Evolutionary conservation across 805 yeast genomes (phyloP), one percentile per base, ranked within the genome.

Genomic region (Kurtzmaniella fragi): DNA sequence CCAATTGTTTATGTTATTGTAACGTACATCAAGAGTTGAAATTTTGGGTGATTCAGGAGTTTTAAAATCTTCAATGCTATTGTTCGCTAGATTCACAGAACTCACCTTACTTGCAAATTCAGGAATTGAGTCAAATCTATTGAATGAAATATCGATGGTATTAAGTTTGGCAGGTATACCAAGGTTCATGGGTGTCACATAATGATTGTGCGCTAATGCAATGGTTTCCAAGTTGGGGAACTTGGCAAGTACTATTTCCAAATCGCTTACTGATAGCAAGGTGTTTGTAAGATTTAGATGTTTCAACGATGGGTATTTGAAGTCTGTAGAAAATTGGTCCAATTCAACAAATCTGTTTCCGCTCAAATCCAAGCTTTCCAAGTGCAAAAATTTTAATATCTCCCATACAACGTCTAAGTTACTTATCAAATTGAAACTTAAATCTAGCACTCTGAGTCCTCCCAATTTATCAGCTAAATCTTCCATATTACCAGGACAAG

Each of bases 361-460:
- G 41, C 77, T 80, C 32, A 84, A 47, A 31, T 73, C 67, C 26
- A 86, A 46, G 1, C 54, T 52, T 16, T 49, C 42, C 5, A 87
- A 44, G 0, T 43, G 65, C 26, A 80, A 44, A 2, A 48, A 41
- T 3, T 47, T 39, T 0, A 73, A 42, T 11, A 82, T 55, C 1
- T 50, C 44, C 37, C 67, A 49, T 0, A 83, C 51, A 1, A 56
- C 61, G 0, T 51, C 39, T 42, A 80, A 51, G 38, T 67, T 59
- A 15, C 53, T 51, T 31, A 86, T 56, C 35, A 84, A 56, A 53
- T 86, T 83, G 52, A 61, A 75, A 10, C 87, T 71, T 35, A 88
- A 46, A 56, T 84, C 86, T 35, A 68, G 52, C 42, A 48, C 56
- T 13, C 34, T 40, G 13, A 61, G 47, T 25, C 16, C 42, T 29